Evolutionary conservation across 768 basidiomycete species (phyloP).

Genomic region (Leccinum rimulosum): DNA sequence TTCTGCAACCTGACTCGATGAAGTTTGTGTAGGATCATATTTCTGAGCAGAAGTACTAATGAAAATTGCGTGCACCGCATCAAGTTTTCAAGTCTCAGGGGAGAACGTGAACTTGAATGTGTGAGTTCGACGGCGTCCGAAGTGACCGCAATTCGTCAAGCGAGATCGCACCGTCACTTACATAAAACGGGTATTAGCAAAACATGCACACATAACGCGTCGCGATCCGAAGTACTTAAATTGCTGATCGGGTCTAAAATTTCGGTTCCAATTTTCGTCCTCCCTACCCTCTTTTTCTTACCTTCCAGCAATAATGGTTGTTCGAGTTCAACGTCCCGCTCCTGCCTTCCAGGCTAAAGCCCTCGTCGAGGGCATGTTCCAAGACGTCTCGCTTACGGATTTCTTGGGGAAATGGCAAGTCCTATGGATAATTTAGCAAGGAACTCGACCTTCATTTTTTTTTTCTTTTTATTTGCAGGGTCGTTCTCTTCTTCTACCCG

Average conservation of each 20-base stretch:
- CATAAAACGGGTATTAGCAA: constrained; percentile 2
- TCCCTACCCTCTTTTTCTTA: neutral
- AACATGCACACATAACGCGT: constrained; percentile 33
- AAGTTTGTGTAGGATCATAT: neutral
- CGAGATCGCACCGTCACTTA: neutral
- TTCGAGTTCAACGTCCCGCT: constrained; percentile 79
- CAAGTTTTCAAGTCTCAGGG: too few relatives aligned
- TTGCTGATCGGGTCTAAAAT: neutral
- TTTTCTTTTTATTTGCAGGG: constrained; percentile 46
- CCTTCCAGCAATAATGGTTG: constrained; percentile 33
- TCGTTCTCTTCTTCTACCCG: constrained; percentile 93
- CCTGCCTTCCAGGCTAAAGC: constrained; percentile 75
- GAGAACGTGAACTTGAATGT: too few relatives aligned
- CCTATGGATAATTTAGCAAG: neutral
- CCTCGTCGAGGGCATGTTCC: constrained; percentile 75
- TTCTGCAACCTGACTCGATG: neutral
- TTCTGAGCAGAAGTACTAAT: neutral
- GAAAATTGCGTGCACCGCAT: too few relatives aligned
- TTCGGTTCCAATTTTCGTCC: neutral
- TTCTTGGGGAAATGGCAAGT: constrained; percentile 79
- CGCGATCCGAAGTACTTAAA: constrained; percentile 16
- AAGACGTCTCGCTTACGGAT: constrained; percentile 69
- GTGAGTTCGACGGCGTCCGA: too few relatives aligned
- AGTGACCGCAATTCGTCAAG: too few relatives aligned
- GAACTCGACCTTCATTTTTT: neutral